These are phyloP conservation scores for Phtheirospermum japonicum DNA, from an alignment of 257 asterid species.

Conservation along the genomic window DNA sequence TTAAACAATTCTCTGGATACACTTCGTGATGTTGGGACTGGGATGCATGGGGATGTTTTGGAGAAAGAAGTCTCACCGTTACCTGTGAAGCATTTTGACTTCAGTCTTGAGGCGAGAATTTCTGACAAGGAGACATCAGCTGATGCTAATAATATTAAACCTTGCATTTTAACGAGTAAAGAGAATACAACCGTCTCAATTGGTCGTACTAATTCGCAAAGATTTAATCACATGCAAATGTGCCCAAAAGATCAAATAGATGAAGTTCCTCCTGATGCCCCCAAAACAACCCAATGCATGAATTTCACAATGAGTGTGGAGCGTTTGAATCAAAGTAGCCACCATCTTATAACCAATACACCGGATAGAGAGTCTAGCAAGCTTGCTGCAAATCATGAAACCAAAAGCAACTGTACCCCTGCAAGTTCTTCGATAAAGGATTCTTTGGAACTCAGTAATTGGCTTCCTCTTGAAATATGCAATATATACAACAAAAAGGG, in stretches of 20 bases:
- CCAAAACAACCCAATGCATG: constrained; percentile 32
- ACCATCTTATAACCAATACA: constrained; percentile 35
- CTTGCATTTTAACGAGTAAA: constrained; percentile 30
- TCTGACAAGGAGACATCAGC: constrained; percentile 33
- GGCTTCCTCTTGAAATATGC: constrained; percentile 95
- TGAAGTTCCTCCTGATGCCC: constrained; percentile 31
- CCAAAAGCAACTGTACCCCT: constrained; percentile 53
- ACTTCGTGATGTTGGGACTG: constrained; percentile 25
- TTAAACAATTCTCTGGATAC: constrained; percentile 28
- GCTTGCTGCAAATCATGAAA: constrained; percentile 32
- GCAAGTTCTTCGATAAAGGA: constrained; percentile 56
- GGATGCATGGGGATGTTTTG: constrained; percentile 44
- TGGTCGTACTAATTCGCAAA: constrained; percentile 29
- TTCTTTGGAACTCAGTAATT: constrained; percentile 64
- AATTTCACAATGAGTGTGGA: constrained; percentile 32
- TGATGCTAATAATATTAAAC: constrained; percentile 33
- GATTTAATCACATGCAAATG: constrained; percentile 19
- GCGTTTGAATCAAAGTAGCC: constrained; percentile 31
- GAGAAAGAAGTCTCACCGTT: constrained; percentile 70
- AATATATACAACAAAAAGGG: constrained; percentile 75
- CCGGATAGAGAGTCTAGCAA: constrained; percentile 35
- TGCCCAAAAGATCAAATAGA: constrained; percentile 30
- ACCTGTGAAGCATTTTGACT: constrained; percentile 95
- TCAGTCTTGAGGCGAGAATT: constrained; percentile 54
- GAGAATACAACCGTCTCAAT: constrained; percentile 34